These are phyloP conservation scores for Podila horticola DNA, from an alignment of 192 early-diverging fungal genomes.

Conservation along the genomic window DNA sequence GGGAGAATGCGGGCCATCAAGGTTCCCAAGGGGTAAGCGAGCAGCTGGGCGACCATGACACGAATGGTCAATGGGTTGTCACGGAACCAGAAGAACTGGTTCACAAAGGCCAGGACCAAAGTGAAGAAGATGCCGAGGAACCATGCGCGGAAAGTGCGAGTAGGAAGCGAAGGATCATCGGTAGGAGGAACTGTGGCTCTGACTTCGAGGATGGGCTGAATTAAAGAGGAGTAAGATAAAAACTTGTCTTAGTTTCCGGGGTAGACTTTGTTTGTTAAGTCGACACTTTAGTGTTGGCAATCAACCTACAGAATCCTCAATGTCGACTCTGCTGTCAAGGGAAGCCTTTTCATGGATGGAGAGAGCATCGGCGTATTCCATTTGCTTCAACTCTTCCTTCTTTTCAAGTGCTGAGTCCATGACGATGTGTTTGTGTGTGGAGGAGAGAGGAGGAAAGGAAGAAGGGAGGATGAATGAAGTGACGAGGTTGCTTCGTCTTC, in stretches of 20 bases:
- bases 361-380: conserved; percentile 21
- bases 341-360: conserved; percentile 27
- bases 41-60: conserved; percentile 77
- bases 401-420: conserved; percentile 39
- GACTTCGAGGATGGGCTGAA: conserved; percentile 76
- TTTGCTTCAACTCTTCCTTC: conserved; percentile 13
- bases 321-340: conserved; percentile 21
- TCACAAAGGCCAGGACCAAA: conserved; percentile 70
- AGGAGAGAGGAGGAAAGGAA: not conserved
- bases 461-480: not conserved
- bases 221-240: not conserved
- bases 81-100: conserved; percentile 90
- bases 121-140: conserved; percentile 78
- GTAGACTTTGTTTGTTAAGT: not conserved
- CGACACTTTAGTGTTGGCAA: no score
- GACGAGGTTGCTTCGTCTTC: not conserved
- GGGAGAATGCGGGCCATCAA: conserved; percentile 73
- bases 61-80: conserved; percentile 79
- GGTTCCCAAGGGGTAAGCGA: conserved; percentile 80
- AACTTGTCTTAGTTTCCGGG: not conserved
- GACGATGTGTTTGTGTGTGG: not conserved
- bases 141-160: conserved; percentile 79
- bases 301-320: conserved; percentile 55
- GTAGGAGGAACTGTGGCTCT: conserved; percentile 74
- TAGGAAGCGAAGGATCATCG: conserved; percentile 72